Evolutionary conservation across 2,329 filamentous ascomycete species (phyloP).

Genomic region (Diplodia mutila): DNA sequence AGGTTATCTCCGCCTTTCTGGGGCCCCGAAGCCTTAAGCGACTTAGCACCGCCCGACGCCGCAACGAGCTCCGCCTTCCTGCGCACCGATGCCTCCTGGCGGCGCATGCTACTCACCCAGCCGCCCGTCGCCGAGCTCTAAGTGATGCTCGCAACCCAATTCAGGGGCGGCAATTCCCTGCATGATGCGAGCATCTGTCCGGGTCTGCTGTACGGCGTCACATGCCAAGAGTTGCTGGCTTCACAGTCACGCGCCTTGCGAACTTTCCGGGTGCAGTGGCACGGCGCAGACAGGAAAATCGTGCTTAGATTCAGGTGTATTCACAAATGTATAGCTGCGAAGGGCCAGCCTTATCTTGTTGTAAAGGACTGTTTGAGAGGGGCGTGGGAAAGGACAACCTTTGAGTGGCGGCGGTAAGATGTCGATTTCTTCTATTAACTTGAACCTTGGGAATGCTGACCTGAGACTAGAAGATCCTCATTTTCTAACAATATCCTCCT

Average conservation of each 20-base stretch:
- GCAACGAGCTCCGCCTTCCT: neutral
- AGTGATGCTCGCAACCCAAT: neutral
- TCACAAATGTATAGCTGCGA: too few relatives aligned
- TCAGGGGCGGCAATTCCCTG: neutral
- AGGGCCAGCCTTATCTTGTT: neutral
- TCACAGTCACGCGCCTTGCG: too few relatives aligned
- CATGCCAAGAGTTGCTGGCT: conserved; percentile 7
- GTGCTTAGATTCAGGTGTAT: neutral
- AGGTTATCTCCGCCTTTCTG: too few relatives aligned
- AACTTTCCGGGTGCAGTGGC: neutral
- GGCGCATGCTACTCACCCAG: conserved; percentile 17
- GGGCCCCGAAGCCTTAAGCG: neutral
- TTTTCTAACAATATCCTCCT: neutral
- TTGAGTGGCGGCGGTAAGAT: neutral
- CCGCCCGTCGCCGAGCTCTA: conserved; percentile 4
- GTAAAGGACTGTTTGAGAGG: neutral
- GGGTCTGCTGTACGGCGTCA: neutral
- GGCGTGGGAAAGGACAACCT: neutral
- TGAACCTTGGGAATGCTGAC: neutral
- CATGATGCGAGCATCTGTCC: neutral
- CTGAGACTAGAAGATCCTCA: neutral
- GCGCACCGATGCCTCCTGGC: conserved; percentile 14
- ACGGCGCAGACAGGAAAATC: neutral
- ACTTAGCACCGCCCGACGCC: neutral
- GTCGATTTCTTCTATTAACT: too few relatives aligned